These are phyloP conservation scores for Populus euphratica DNA, from an alignment of 345 rosid genomes.

Conservation along the genomic window DNA sequence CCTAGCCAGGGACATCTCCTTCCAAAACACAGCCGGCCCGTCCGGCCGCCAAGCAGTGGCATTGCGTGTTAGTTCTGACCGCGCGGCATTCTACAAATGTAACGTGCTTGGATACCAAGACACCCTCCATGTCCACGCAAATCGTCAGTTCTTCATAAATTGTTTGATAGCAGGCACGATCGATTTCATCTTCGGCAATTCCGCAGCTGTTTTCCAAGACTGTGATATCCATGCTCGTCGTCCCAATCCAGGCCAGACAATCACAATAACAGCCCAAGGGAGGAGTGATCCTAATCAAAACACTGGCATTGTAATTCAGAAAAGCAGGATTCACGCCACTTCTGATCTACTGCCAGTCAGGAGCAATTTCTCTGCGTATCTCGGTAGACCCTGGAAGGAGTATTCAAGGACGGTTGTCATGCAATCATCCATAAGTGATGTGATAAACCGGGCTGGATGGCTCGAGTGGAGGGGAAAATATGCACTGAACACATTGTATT, in stretches of 20 bases:
- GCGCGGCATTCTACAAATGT: conserved; percentile 71
- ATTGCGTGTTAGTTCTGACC: conserved; percentile 68
- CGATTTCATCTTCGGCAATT: conserved; percentile 78
- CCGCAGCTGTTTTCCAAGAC: conserved; percentile 53
- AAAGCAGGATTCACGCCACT: conserved; percentile 70
- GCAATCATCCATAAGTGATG: conserved; percentile 60
- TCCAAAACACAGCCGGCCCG: conserved; percentile 82
- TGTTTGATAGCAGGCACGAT: conserved; percentile 70
- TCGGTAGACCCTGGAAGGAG: conserved; percentile 91
- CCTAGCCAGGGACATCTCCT: conserved; percentile 65
- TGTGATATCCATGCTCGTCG: conserved; percentile 88
- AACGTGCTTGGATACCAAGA: conserved; percentile 74
- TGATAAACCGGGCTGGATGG: conserved; percentile 71
- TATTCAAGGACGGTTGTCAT: conserved; percentile 84
- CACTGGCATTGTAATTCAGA: conserved; percentile 90
- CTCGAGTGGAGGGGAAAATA: conserved; percentile 67
- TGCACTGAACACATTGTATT: conserved; percentile 59
- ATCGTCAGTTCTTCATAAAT: conserved; percentile 65
- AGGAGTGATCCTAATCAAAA: conserved; percentile 78
- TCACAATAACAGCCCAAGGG: conserved; percentile 95
- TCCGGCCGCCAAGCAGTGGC: conserved; percentile 73
- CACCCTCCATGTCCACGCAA: conserved; percentile 63
- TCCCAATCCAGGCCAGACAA: conserved; percentile 79
- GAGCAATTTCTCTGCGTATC: conserved; percentile 60
- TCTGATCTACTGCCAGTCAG: conserved; percentile 47